These are phyloP conservation scores for Fusarium sp. DNA, from an alignment of 2,329 filamentous ascomycete genomes.

Conservation along the genomic window DNA sequence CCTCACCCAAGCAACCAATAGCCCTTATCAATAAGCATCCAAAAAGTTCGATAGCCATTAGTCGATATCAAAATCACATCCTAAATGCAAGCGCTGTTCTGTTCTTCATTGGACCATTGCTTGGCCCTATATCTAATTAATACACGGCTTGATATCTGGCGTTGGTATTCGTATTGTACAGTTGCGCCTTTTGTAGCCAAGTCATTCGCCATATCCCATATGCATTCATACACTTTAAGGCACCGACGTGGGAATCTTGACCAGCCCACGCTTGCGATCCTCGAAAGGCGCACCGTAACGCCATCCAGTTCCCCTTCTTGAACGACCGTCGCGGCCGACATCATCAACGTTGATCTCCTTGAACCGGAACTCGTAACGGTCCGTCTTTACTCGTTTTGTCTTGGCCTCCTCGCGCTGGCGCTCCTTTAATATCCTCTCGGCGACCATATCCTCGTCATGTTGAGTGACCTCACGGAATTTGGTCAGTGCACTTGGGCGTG, in stretches of 20 bases:
- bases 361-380: slow-evolving; percentile 73
- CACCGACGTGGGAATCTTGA: slow-evolving; percentile 76
- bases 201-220: slow-evolving; percentile 21
- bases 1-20: slow-evolving; percentile 43
- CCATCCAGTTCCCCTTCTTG: slow-evolving; percentile 66
- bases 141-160: slow-evolving; percentile 41
- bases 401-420: slow-evolving; percentile 53
- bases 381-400: slow-evolving; percentile 60
- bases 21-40: not conserved
- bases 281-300: slow-evolving; percentile 72
- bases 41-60: not conserved
- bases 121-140: slow-evolving; percentile 35
- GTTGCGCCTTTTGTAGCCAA: slow-evolving; percentile 30
- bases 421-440: slow-evolving; percentile 48
- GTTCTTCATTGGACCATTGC: slow-evolving; percentile 14
- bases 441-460: slow-evolving; percentile 56
- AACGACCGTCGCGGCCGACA: slow-evolving; percentile 65
- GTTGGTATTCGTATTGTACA: slow-evolving; percentile 46
- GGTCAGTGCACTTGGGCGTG: slow-evolving; percentile 52
- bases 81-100: slow-evolving; percentile 19
- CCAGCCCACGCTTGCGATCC: slow-evolving; percentile 71
- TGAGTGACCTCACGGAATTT: slow-evolving; percentile 59
- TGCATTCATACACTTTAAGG: slow-evolving; percentile 54
- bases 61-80: not conserved
- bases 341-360: slow-evolving; percentile 68